phyloP scores from a whole-genome alignment of 2,329 filamentous ascomycete genomes.

The Fusarium armeniacum region DNA sequence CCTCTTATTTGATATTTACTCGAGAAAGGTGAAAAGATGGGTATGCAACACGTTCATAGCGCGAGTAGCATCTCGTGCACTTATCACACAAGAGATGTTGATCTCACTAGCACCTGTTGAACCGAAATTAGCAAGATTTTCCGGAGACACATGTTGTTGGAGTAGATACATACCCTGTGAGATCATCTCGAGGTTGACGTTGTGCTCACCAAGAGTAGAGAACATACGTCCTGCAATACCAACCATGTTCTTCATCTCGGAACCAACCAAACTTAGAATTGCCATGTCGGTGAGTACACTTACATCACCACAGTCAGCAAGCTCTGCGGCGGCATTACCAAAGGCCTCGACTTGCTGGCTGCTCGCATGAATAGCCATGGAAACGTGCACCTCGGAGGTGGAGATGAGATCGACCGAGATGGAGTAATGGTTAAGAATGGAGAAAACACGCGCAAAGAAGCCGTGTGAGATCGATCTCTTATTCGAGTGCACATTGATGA shows the following conservation, averaged over 20 bases:
- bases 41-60: constrained; percentile 98
- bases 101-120: constrained; percentile 93
- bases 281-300: constrained; percentile 94
- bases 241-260: constrained; percentile 97
- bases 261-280: constrained; percentile 93
- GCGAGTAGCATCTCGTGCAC: constrained; percentile 88
- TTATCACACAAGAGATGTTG: constrained; percentile 98
- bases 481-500: constrained; percentile 98
- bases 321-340: constrained; percentile 76
- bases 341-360: constrained; percentile 74
- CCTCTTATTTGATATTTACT: constrained; percentile 60
- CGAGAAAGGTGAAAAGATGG: constrained; percentile 95
- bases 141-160: accelerated
- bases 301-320: constrained; percentile 87
- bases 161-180: constrained; percentile 79
- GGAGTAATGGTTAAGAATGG: constrained; percentile 86
- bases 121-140: neutral
- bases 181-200: constrained; percentile 99
- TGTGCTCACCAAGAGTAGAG: constrained; percentile 90
- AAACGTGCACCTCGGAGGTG: constrained; percentile 96
- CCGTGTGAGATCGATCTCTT: constrained; percentile 96
- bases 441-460: constrained; percentile 95
- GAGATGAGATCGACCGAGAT: constrained; percentile 97
- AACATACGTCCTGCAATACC: constrained; percentile 97
- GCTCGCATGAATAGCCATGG: constrained; percentile 93